Evolutionary conservation across 768 basidiomycete species (phyloP), one percentile per base, ranked within the genome.

Genomic region (Zangia roseola): DNA sequence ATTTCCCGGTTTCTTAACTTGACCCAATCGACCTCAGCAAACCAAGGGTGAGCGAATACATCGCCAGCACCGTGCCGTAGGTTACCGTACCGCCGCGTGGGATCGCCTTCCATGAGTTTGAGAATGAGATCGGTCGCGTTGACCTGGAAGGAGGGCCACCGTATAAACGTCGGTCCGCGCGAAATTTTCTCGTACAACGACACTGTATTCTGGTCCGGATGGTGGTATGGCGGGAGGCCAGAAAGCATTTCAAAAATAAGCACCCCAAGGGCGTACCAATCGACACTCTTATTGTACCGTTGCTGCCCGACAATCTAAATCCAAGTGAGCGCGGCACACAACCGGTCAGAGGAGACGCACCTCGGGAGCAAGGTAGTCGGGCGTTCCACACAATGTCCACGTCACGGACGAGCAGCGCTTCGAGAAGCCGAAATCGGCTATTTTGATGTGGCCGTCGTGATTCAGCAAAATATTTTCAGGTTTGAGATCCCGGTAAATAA

Each of bases 261-360:
- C 46, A 99, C 91, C 43, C 97, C 97, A 43, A 97, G 80, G 1
- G 97, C 95, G 72, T 97, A 99, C 94, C 94, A 99, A 64, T 99
- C 97, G 2, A 97, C 95, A 49, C 86, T 88, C 68, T 97, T 95
- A 64, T 94, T 95, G 66, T 99, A 98, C 6, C 94, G 79, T 49
- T 83, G 80, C 64, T 89, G 85, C 16, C 77, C 82, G 64, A 84
- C 86, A 68, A 91, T 83, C 88, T 90, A 39, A 14, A 33, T 19
- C 13, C 45, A 23, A 8, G 19, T 60, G 2, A 51, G 33, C 45
- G 20, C 23, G n/a, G 40, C 54, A 55, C 40, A 54, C 31, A 23
- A 43, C 4, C 4, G 64, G 31, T 62, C 43, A 38, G 56, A 58
- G 30, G 65, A 63, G 37, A 40, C 70, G 26, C 53, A 86, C 86